Percentiles rank a stretch among this genome's conserved stretches.
Conservation (phyloP, 1,284 basidiomycete genomes). For the Heterobasidion parviporum region DNA sequence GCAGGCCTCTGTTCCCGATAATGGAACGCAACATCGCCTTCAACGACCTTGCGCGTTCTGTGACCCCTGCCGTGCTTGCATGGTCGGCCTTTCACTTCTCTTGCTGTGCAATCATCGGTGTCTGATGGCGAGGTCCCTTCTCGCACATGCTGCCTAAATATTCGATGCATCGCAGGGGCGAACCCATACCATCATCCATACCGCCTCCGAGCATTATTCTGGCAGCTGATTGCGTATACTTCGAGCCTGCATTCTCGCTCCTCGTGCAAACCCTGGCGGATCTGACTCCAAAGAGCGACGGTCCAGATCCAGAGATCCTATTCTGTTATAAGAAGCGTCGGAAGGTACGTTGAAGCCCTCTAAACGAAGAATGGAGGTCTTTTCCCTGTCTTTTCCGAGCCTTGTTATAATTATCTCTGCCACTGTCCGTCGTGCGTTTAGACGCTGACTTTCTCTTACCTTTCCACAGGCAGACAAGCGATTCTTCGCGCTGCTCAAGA, state of each 20-base stretch:
- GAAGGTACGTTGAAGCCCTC: conserved; percentile 44
- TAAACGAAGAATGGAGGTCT: background rate
- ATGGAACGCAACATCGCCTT: conserved; percentile 66
- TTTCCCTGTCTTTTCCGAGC: too few species aligned
- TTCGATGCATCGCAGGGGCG: conserved; percentile 37
- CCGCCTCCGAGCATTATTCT: conserved; percentile 61
- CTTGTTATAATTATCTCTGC: conserved; percentile 1
- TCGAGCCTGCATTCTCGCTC: conserved; percentile 89
- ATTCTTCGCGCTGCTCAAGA: conserved; percentile 80
- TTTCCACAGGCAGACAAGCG: conserved; percentile 74
- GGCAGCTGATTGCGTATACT: conserved; percentile 92
- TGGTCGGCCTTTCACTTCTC: conserved; percentile 42
- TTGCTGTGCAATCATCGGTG: background rate
- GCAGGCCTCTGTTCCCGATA: conserved; percentile 64
- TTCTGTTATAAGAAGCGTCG: conserved; percentile 94
- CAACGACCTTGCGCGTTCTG: conserved; percentile 47
- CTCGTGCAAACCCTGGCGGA: conserved; percentile 75
- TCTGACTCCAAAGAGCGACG: conserved; percentile 37
- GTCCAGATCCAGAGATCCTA: conserved; percentile 55
- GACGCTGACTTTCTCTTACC: background rate
- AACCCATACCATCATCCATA: conserved; percentile 34
- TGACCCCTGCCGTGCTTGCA: conserved; percentile 65
- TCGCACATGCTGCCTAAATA: background rate
- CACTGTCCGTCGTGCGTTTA: background rate
- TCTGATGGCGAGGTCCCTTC: background rate